Conservation (phyloP, 2,329 filamentous ascomycete genomes). For the Fusarium cyanostomum region DNA sequence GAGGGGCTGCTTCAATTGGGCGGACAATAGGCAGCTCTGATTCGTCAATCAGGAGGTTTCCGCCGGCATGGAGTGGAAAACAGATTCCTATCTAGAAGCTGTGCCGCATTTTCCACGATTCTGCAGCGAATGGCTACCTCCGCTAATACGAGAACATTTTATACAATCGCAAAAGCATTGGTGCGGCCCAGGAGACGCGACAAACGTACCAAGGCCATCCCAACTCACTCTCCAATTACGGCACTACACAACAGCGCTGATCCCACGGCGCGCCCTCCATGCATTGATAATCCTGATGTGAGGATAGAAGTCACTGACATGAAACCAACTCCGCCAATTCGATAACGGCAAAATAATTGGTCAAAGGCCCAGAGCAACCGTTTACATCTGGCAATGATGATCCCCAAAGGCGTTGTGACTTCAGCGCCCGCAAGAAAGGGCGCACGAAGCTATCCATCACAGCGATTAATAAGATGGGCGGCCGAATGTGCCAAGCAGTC, state of each 20-base stretch:
- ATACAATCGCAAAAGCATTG: background rate
- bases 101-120: background rate
- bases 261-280: constrained; percentile 16
- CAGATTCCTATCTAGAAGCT: constrained; percentile 14
- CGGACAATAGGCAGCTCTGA: constrained; percentile 1
- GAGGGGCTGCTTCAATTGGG: constrained; percentile 19
- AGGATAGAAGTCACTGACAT: background rate
- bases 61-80: constrained; percentile 11
- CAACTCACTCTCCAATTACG: constrained; percentile 13
- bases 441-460: constrained; percentile 17
- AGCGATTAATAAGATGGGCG: constrained; percentile 34
- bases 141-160: background rate
- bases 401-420: constrained; percentile 19
- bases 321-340: background rate
- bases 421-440: constrained; percentile 41
- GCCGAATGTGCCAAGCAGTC: constrained; percentile 26
- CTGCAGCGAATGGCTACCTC: constrained; percentile 8
- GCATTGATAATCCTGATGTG: constrained; percentile 13
- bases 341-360: background rate
- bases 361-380: constrained; percentile 3
- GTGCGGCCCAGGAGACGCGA: constrained; percentile 8
- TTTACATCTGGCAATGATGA: constrained; percentile 7
- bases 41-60: constrained; percentile 27
- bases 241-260: constrained; percentile 28
- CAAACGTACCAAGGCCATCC: background rate